Conservation (phyloP, 1,139 yeast species). For the Spathaspora sp. region DNA sequence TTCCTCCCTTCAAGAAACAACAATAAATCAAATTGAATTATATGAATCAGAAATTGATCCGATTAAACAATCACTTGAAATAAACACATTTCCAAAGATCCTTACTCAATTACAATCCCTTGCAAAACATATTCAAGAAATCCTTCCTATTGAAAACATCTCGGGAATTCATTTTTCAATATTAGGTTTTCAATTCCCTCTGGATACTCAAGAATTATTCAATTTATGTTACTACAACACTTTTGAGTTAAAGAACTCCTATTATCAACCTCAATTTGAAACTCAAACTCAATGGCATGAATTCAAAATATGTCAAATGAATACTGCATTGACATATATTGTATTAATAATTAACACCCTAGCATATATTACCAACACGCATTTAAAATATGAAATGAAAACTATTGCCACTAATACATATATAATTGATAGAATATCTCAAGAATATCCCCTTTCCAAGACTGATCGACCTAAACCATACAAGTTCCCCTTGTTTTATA, state of each 20-base stretch:
- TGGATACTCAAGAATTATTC: conserved; percentile 29
- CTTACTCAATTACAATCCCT: conserved; percentile 17
- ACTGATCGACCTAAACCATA: neutral
- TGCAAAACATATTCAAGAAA: conserved; percentile 22
- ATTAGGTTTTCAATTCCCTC: conserved; percentile 38
- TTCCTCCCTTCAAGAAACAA: conserved; percentile 17
- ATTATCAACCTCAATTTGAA: conserved; percentile 12
- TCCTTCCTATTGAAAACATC: conserved; percentile 28
- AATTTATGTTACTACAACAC: conserved; percentile 30
- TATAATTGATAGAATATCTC: conserved; percentile 26
- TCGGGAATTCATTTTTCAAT: conserved; percentile 29
- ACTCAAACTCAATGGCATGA: conserved; percentile 10
- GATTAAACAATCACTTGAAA: conserved; percentile 22
- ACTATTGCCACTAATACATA: conserved; percentile 23
- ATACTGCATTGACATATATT: conserved; percentile 34
- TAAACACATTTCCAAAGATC: conserved; percentile 24
- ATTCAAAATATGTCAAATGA: conserved; percentile 24
- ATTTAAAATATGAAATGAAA: conserved; percentile 30
- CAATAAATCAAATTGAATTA: conserved; percentile 27
- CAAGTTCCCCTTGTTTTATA: conserved; percentile 31
- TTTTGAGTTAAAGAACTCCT: conserved; percentile 12
- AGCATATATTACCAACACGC: conserved; percentile 25
- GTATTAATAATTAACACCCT: conserved; percentile 26
- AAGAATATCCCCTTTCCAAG: conserved; percentile 13
- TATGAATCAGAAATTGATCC: conserved; percentile 30